A percentile compares a stretch with the other conserved stretches of the same genome.
phyloP scores from a whole-genome alignment of 345 rosid species.

The Trapa bicornis region DNA sequence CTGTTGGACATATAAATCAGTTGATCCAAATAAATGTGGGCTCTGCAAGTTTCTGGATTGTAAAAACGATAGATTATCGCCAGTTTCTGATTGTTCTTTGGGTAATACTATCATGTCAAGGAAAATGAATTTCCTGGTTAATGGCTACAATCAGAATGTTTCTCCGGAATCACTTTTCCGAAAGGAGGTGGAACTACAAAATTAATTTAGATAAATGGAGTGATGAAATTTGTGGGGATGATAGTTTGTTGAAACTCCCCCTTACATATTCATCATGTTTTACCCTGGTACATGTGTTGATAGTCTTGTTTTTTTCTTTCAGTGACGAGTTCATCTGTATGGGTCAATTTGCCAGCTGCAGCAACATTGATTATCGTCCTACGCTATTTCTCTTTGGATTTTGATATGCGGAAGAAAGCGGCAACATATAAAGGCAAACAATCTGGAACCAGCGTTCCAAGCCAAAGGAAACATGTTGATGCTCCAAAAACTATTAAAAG shows the following conservation, averaged over 20 bases:
- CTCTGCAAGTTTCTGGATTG: neutral
- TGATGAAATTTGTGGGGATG: neutral
- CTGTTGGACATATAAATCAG: neutral
- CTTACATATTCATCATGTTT: slow-evolving; percentile 4
- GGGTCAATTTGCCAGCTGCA: slow-evolving; percentile 91
- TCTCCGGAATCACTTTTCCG: neutral
- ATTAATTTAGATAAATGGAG: neutral
- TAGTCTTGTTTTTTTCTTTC: slow-evolving; percentile 20
- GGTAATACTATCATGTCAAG: neutral
- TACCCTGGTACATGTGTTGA: slow-evolving; percentile 9
- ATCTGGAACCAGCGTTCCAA: slow-evolving; percentile 16
- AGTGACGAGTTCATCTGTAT: slow-evolving; percentile 98
- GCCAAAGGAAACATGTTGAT: slow-evolving; percentile 34
- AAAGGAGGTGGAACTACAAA: too few relatives aligned
- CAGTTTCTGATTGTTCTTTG: neutral
- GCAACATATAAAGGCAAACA: slow-evolving; percentile 49
- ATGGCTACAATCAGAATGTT: neutral
- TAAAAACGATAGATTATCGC: neutral
- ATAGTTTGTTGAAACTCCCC: neutral
- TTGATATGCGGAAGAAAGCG: slow-evolving; percentile 69
- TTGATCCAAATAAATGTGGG: neutral
- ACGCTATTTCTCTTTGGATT: slow-evolving; percentile 73
- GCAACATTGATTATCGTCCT: slow-evolving; percentile 63
- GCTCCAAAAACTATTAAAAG: slow-evolving; percentile 30
- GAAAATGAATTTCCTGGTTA: neutral